Base-by-base conservation (phyloP, 768 basidiomycete species). In the Lactarius indigo region DNA sequence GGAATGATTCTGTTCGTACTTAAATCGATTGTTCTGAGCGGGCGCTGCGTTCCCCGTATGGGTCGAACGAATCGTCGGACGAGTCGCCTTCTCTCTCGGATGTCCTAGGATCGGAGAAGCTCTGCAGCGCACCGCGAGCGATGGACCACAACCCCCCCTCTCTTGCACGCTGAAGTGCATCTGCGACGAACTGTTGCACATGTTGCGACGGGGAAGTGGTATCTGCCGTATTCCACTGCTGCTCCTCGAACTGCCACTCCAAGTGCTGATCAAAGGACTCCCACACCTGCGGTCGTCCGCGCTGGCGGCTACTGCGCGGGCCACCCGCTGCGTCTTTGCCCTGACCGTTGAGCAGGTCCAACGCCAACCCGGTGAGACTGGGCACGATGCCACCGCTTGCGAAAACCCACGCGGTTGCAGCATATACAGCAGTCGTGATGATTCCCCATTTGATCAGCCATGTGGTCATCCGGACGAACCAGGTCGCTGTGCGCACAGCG, bases 381-480 rank as follows among this genome's bases (percentile, higher is more conserved):
- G 82, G 76, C 20, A 80, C 69, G 39, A 83, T 42, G 37, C 79
- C 79, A 59, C 65, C 66, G 39, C 73, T 76, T 15, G 79, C 72
- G 47, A 84, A 75, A 57, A 84, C 76, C 83, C 84, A 91, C 12
- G 85, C 86, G 18, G 77, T 74, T 9, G 79, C 81, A 7, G 82
- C 87, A n/a, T 83, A 80, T 9, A 88, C 71, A 2, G 80, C 75
- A 15, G 80, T 83, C 10, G 91, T 66, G 57, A 94, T 77, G 13
- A 80, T 77, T 28, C 87, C 88, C 91, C 91, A 94, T 76, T 94
- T 94, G 72, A 90, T 74, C 72, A 91, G 82, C 81, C 84, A 91
- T 69, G 91, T 75, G 31, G 77, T 79, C 39, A 84, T 85, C 66
- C 89, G 83, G 69, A 92, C 76, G 71, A 89, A 80, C 87, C 89